Conservation (phyloP, 2,329 filamentous ascomycete genomes). For the Penicillium glabrum region DNA sequence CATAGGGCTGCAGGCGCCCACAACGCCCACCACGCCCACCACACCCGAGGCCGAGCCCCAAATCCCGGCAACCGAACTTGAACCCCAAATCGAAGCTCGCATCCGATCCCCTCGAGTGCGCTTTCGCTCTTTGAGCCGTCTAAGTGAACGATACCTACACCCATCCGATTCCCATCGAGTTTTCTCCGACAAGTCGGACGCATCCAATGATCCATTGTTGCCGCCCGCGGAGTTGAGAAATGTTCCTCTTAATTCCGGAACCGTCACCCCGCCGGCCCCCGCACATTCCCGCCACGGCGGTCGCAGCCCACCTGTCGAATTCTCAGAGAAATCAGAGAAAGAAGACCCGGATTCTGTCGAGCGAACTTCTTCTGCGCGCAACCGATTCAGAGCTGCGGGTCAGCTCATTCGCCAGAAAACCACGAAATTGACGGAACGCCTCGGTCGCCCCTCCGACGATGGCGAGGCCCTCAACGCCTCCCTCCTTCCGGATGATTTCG, state of each 20-base stretch:
- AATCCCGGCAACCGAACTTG: not conserved
- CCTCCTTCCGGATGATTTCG: slow-evolving; percentile 31
- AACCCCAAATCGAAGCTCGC: slow-evolving; percentile 1
- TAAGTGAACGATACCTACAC: slow-evolving; percentile 10
- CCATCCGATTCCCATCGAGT: slow-evolving; percentile 4
- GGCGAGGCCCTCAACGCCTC: slow-evolving; percentile 31
- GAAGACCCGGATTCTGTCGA: slow-evolving; percentile 5
- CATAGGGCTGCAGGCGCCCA: not conserved
- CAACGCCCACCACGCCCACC: not conserved
- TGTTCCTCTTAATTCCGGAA: slow-evolving; percentile 15
- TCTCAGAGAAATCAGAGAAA: slow-evolving; percentile 21
- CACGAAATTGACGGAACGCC: slow-evolving; percentile 25
- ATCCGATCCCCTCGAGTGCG: slow-evolving; percentile 22
- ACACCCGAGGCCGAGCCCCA: not conserved
- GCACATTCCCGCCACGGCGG: slow-evolving; percentile 16
- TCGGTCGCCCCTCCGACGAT: slow-evolving; percentile 33
- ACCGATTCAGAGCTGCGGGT: slow-evolving; percentile 30
- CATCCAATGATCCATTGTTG: slow-evolving; percentile 13
- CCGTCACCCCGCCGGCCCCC: slow-evolving; percentile 24
- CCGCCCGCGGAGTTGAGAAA: slow-evolving; percentile 13
- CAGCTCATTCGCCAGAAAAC: slow-evolving; percentile 33
- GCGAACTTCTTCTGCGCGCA: slow-evolving; percentile 18
- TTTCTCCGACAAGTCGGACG: slow-evolving; percentile 9
- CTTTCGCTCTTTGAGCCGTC: slow-evolving; percentile 20
- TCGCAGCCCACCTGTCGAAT: slow-evolving; percentile 1